Evolutionary conservation across 2,329 filamentous ascomycete species (phyloP), one percentile per base, ranked within the genome.

Genomic region (Aureobasidium sp.): DNA sequence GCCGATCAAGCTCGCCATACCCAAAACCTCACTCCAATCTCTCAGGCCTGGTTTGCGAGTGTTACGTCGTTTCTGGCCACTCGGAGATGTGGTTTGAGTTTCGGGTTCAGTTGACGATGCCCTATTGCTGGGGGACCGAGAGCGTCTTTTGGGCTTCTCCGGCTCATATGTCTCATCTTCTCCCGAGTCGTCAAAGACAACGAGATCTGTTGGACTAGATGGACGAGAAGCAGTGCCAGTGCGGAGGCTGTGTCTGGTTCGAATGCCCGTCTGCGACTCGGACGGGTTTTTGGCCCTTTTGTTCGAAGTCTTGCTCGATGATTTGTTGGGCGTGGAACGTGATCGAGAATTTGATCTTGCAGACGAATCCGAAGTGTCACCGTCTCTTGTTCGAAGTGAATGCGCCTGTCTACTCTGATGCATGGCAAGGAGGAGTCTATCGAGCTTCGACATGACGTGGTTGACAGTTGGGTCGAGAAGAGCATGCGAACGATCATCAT

Each of bases 1-100:
- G 0, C 89, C 90, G 2, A 83, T 83, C 54, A 95, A 75, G 0
- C 89, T 82, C 3, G 93, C 93, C 0, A 91, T 80, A 0, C 89
- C 89, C 32, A 97, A 75, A 1, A 97, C 83, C 66, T 96, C 90
- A 66, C 86, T 88, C 93, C 93, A 97, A 75, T 95, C 89, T 27
- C 89, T 82, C 13, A 85, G 76, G 15, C 73, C 78, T 70, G 79
- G 57, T 11, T 32, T 50, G 30, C 61, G 63, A n/a, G 41, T 39
- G 11, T 41, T 50, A 25, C 57, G 57, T 34, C 45, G 21, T 42
- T 50, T 59, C 29, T 41, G 50, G 45, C 34, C 45, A 15, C 21
- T 42, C 6, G 57, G 57, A 39, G 44, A 49, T 8, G 44, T 59
- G 10, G 44, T 34, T 11, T 63, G 49, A 10, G 37, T 54, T 8